Conservation (phyloP, 139 green algal species). For the Chlorella sp. region DNA sequence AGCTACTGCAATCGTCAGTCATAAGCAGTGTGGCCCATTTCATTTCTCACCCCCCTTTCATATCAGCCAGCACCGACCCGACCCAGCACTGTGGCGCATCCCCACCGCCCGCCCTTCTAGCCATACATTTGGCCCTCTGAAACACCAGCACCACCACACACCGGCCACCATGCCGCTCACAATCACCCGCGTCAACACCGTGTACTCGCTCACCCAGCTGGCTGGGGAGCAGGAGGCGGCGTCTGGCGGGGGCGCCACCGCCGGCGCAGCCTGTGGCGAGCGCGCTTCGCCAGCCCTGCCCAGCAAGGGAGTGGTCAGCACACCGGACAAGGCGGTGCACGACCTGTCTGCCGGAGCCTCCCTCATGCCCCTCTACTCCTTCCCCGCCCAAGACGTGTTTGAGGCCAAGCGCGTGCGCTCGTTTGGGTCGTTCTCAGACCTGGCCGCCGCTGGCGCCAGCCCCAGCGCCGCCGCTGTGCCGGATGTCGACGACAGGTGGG, state of each 20-base stretch:
- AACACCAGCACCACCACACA: not conserved
- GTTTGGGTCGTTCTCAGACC: constrained; percentile 59
- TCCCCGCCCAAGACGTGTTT: constrained; percentile 33
- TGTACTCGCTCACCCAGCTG: constrained; percentile 59
- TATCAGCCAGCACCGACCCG: not conserved
- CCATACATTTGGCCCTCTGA: no score
- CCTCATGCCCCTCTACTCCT: constrained; percentile 49
- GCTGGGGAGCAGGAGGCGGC: not conserved
- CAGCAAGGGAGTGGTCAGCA: constrained; percentile 17
- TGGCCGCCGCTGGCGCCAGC: not conserved
- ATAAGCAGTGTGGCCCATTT: constrained; percentile 3
- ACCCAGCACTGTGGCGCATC: not conserved
- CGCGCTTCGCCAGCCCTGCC: not conserved
- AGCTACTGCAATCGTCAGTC: not conserved
- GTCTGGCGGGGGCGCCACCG: not conserved
- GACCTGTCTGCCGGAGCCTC: constrained; percentile 29
- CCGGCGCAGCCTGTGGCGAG: not conserved
- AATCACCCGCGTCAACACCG: constrained; percentile 46
- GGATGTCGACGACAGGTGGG: constrained; percentile 43
- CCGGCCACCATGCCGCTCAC: constrained; percentile 40
- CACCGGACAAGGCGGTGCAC: constrained; percentile 45
- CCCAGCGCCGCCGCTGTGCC: constrained; percentile 32
- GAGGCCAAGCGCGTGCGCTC: constrained; percentile 56
- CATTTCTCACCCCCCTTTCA: not conserved
- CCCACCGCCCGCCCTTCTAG: not conserved